Base-by-base conservation (phyloP, 768 basidiomycete genomes). In the Hericium rajendrae region DNA sequence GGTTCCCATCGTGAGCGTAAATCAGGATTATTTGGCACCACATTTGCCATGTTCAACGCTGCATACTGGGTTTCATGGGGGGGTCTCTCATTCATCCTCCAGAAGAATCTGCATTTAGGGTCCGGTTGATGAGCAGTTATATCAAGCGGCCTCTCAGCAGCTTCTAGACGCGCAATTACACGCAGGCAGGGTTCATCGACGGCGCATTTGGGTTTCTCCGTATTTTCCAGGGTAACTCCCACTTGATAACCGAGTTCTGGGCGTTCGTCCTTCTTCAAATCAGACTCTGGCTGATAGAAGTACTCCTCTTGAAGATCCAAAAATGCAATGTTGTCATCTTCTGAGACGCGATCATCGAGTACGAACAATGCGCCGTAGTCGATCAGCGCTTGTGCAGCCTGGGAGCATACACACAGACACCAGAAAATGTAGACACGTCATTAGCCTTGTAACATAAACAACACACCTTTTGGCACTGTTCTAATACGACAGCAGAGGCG, bases 171-270 rank as follows among this genome's bases (percentile, higher is more conserved):
- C 53, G 81, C 80, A 62, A 97, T 97, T 58, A 97, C 77, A 41
- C 76, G 75, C 43, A 91, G 77, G 67, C 94, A 98, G 11, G 88
- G 83, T 51, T 88, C 85, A 66, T 93, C 81, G 10, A 82, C 84
- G 4, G 90, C 88, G 68, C 90, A 92, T 68, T 83, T 89, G 39
- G 88, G 87, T 65, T 91, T 92, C 73, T 97, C 94, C 2, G 93
- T 97, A 69, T 94, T 93, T 72, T 94, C 92, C n/a, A 95, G 82
- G 4, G 94, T 97, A 4, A 93, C 92, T 2, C 94, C 94, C 43
- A 92, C 85, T 71, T 97, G 94, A 70, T 92, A 97, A 56, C 88
- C 84, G 11, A 91, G 73, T 62, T 97, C 91, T 0, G 91, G 91
- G 16, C 84, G 81, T 67, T 91, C 85, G 60, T 97, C 94, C 62